Base-by-base conservation (phyloP, 2,329 filamentous ascomycete species). In the Colletotrichum theobromicola region DNA sequence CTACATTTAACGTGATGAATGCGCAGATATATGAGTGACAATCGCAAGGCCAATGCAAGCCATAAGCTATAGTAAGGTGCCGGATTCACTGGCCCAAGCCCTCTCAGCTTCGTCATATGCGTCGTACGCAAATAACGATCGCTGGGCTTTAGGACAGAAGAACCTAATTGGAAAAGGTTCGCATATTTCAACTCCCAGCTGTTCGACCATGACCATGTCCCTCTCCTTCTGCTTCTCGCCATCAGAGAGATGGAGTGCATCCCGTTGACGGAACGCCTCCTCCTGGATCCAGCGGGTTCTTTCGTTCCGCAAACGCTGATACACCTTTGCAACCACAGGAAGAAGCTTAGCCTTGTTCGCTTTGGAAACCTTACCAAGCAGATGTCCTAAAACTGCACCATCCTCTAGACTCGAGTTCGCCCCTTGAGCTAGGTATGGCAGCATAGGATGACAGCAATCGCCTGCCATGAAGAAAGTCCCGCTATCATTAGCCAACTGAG, bases 381-480 rank as follows among this genome's bases (percentile, higher is more conserved):
- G 28, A 7, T 46, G 30, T 34, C 77, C 77, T 58, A 77, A 28
- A 64, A 77, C 61, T n/a, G 62, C 62, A 26, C 62, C 62, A 50
- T 65, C 62, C 37, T 65, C 62, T 21, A 65, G 24, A 65, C 24
- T 46, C 21, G 62, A 65, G 34, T 65, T 65, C 9, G 84, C 86
- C 5, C 87, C 87, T 72, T 87, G 85, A 0, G 87, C 87, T 24
- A 88, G 80, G 74, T 88, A 88, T 0, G 87, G 87, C 5, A 88
- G 82, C 79, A 87, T 88, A 0, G 86, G 85, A 77, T 88, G 86
- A 68, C 83, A 85, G 8, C 82, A 78, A 67, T 88, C 87, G 5
- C 86, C 87, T 5, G 87, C 78, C 24, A 88, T 78, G n/a, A 81
- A 80, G 10, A 82, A 84, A 34, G 82, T 84, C 18, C 84, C 84